phyloP scores from a whole-genome alignment of 2,329 filamentous ascomycete species.

The Penicillium sp. region DNA sequence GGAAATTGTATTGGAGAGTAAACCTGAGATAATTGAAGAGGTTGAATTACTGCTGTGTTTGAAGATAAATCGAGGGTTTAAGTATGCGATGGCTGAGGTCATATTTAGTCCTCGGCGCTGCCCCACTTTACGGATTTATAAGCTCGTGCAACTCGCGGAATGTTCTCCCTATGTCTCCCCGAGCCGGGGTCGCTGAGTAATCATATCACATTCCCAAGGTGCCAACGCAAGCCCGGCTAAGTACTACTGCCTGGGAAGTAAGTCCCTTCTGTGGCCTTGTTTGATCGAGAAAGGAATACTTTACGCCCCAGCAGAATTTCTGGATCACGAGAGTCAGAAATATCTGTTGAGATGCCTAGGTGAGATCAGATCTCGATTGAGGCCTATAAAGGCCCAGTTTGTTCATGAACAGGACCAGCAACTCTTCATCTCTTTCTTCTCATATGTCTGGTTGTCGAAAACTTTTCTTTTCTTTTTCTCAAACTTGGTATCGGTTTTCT shows the following conservation, averaged over 20 bases:
- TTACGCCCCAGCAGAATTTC: neutral
- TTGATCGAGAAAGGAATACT: neutral
- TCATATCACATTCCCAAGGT: neutral
- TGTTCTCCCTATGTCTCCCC: neutral
- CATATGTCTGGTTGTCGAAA: too few relatives aligned
- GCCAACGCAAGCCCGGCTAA: neutral
- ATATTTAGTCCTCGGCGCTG: neutral
- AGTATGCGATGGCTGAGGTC: neutral
- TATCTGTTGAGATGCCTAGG: neutral
- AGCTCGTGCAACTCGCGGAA: neutral
- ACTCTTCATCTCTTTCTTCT: too few relatives aligned
- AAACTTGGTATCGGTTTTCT: too few relatives aligned
- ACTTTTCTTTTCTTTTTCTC: too few relatives aligned
- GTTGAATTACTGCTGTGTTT: neutral
- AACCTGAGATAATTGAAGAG: neutral
- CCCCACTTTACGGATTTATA: slow-evolving; percentile 5
- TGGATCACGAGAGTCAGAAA: neutral
- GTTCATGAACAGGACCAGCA: too few relatives aligned
- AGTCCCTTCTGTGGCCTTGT: neutral
- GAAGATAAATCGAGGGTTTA: neutral
- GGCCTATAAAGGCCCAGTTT: too few relatives aligned
- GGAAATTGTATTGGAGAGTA: neutral
- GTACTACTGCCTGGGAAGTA: neutral
- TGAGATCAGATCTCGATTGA: too few relatives aligned
- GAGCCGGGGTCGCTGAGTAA: neutral